Base-by-base conservation (phyloP, 805 yeast genomes). In the Candida golubevii region DNA sequence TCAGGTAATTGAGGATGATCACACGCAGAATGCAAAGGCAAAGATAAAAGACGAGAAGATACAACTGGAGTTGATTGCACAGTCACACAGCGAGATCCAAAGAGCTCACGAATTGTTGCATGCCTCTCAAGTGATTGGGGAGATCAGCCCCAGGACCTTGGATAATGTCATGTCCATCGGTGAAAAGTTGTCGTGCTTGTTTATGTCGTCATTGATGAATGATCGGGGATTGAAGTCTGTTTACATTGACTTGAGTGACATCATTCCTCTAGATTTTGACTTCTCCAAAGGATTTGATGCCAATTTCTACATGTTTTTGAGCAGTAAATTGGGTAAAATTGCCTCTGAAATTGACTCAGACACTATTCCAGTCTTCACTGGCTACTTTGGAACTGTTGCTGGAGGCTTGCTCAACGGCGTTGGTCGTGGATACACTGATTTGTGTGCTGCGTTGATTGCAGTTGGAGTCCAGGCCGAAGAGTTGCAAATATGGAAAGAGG, bases 401-500 rank as follows among this genome's bases (percentile, higher is more conserved):
- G 97, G 97, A 52, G 98, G 99, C 12, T 71, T 93, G 45, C 71
- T 93, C 53, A 85, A 85, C 57, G 88, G 95, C 41, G 96, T 93
- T 45, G 99, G 99, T 36, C 82, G 99, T 61, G 99, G 99, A 33
- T 93, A 93, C 67, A 93, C 99, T 8, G 99, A 93, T 64, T 72
- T 93, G 56, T 93, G 99, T 73, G 99, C 99, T 14, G 99, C 98
- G 1, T 75, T 93, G 59, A 78, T 89, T 33, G 97, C 99, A 0
- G 98, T 93, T 27, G 99, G 97, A 1, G 67, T 85, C 39, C 79
- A 76, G 50, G 97, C 98, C 6, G 95, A 88, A 36, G 99, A 93
- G 67, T 74, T 93, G 50, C 99, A 93, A 69, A 88, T 93, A 39
- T 93, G 99, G 99, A 93, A 93, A 59, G 99, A 93, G 71, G 99